phyloP scores from a whole-genome alignment of 306 rosid species.

The Pyrus bretschneideri region DNA sequence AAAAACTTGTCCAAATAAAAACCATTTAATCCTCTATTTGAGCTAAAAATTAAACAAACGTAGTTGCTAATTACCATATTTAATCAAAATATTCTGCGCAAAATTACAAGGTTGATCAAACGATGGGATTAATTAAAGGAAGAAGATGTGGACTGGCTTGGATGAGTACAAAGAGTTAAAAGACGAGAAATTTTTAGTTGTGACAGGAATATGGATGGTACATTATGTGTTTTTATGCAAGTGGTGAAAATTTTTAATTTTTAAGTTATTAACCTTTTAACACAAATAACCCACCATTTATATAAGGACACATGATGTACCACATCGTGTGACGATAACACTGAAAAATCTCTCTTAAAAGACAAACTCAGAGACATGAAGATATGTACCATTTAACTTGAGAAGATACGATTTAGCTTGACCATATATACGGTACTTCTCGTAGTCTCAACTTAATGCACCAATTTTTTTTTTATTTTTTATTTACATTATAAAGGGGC shows the following conservation, averaged over 20 bases:
- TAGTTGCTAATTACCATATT: background rate
- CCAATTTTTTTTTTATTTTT: background rate
- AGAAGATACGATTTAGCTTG: background rate
- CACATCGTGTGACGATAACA: too few relatives aligned
- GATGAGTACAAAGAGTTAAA: background rate
- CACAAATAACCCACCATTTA: too few relatives aligned
- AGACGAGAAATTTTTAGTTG: too few relatives aligned
- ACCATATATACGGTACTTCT: background rate
- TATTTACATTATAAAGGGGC: background rate
- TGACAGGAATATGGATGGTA: too few relatives aligned
- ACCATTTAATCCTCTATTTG: background rate
- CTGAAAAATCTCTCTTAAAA: too few relatives aligned
- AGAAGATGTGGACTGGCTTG: background rate
- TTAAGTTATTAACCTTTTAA: too few relatives aligned
- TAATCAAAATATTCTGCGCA: background rate
- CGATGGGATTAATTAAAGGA: background rate
- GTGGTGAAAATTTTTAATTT: too few relatives aligned
- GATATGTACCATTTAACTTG: background rate
- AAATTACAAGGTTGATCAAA: background rate
- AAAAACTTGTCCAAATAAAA: background rate
- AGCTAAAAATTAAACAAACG: background rate
- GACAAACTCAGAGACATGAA: background rate
- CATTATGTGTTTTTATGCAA: too few relatives aligned
- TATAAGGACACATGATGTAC: too few relatives aligned
- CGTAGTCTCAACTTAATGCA: background rate